These are phyloP conservation scores for Zoysia japonica DNA, from an alignment of 176 grass and related monocot species.

Conservation along the genomic window DNA sequence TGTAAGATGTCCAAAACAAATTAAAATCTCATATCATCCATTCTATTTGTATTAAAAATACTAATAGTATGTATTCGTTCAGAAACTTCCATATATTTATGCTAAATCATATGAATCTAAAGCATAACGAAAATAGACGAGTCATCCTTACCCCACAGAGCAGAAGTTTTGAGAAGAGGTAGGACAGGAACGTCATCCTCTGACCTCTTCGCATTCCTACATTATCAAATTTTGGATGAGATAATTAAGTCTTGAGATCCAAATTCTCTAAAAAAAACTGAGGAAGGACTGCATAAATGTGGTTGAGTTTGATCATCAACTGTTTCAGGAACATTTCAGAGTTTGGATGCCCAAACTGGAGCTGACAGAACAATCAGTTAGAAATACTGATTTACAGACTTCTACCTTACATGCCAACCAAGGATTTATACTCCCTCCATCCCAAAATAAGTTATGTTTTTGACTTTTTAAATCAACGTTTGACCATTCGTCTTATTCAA, in stretches of 20 bases:
- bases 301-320: background rate
- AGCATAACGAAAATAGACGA: background rate
- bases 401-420: background rate
- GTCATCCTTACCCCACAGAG: conserved; percentile 75
- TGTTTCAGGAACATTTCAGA: background rate
- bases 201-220: conserved; percentile 88
- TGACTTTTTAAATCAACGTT: no score
- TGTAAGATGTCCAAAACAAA: background rate
- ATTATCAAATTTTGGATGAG: conserved; percentile 40
- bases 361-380: background rate
- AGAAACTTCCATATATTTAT: conserved; percentile 19
- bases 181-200: conserved; percentile 90
- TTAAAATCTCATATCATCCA: background rate
- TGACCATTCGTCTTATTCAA: no score
- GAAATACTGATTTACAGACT: background rate
- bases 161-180: conserved; percentile 86
- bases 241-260: background rate
- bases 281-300: background rate
- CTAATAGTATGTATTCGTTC: background rate
- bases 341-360: background rate
- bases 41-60: background rate
- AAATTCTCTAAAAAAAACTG: background rate
- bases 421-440: background rate
- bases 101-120: background rate
- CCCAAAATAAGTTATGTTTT: no score